Evolutionary conservation across 2,329 filamentous ascomycete genomes (phyloP).

Genomic region (Bipolaris gigantea): DNA sequence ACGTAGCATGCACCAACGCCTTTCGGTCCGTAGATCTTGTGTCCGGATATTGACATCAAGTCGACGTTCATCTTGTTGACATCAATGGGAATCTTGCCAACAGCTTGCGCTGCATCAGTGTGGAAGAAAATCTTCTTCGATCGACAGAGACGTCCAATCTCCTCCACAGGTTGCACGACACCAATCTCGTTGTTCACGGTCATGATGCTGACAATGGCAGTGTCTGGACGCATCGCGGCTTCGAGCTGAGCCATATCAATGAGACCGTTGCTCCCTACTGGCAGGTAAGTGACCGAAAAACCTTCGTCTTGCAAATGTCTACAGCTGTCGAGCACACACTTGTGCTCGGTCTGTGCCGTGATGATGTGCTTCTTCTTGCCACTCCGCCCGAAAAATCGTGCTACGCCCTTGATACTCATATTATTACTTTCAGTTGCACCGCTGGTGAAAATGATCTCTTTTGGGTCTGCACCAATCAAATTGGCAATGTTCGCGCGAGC

Average conservation of each 20-base stretch:
- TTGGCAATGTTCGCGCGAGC: constrained; percentile 80
- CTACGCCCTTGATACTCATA: constrained; percentile 99
- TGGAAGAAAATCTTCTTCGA: constrained; percentile 97
- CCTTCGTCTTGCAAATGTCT: constrained; percentile 96
- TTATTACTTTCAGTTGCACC: constrained; percentile 99
- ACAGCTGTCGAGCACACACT: constrained; percentile 97
- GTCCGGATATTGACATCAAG: constrained; percentile 96
- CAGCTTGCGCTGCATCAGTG: constrained; percentile 92
- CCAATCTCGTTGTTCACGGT: constrained; percentile 99
- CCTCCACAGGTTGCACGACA: constrained; percentile 92
- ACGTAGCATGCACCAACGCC: constrained; percentile 97
- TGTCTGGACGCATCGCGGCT: constrained; percentile 87
- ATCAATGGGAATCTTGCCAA: constrained; percentile 96
- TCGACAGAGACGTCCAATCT: constrained; percentile 91
- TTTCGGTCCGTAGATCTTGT: constrained; percentile 99
- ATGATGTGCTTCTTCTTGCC: constrained; percentile 99
- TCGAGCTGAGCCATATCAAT: constrained; percentile 82
- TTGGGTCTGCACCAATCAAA: constrained; percentile 90
- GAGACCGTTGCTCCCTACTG: constrained; percentile 84
- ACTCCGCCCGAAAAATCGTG: constrained; percentile 86
- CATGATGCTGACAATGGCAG: constrained; percentile 94
- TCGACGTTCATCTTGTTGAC: constrained; percentile 99
- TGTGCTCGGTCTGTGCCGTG: constrained; percentile 97
- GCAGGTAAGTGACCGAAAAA: constrained; percentile 94
- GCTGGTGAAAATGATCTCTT: constrained; percentile 98